Conservation (phyloP, 2,329 filamentous ascomycete genomes). For the Trichoderma arundinaceum region DNA sequence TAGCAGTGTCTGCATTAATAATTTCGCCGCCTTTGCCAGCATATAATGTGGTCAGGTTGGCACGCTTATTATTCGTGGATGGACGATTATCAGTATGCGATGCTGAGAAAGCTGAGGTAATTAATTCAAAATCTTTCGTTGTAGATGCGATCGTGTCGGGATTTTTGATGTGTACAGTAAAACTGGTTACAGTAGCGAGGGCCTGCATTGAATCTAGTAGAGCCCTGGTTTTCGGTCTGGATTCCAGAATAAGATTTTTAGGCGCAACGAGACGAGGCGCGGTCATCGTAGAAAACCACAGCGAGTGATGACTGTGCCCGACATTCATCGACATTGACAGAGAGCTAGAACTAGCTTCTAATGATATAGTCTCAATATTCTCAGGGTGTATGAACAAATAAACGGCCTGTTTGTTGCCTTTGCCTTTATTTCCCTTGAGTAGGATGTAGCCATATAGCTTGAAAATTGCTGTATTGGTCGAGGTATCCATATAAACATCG, state of each 20-base stretch:
- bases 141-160: background rate
- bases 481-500: background rate
- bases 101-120: background rate
- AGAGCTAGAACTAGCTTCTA: background rate
- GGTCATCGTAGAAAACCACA: background rate
- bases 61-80: background rate
- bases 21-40: constrained; percentile 8
- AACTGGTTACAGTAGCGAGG: background rate
- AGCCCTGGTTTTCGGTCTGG: background rate
- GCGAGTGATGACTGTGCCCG: background rate
- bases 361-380: background rate
- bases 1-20: background rate
- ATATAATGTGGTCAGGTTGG: constrained; percentile 3
- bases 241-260: background rate
- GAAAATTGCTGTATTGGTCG: constrained; percentile 9
- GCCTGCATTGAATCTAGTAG: background rate
- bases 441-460: constrained; percentile 7
- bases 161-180: background rate
- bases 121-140: background rate
- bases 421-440: background rate
- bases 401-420: constrained; percentile 4
- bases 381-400: constrained; percentile 15
- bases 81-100: background rate
- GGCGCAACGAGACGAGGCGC: background rate
- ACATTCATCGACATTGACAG: background rate